A percentile compares a stretch with the other conserved stretches of the same genome.
These are phyloP conservation scores for Podosphaera leucotricha DNA, from an alignment of 2,329 filamentous ascomycete species.

Conservation along the genomic window DNA sequence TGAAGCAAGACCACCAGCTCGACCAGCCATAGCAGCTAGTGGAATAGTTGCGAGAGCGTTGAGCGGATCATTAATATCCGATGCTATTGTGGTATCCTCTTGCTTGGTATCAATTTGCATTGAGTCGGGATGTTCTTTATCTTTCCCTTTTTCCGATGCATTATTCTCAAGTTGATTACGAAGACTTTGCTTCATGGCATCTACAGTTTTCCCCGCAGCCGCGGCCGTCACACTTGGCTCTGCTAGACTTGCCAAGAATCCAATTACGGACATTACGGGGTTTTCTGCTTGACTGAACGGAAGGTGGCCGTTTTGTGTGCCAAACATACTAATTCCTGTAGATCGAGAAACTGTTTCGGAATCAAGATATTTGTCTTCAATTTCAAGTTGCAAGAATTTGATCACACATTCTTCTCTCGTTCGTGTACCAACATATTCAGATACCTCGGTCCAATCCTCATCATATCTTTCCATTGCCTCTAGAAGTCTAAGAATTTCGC, in stretches of 20 bases:
- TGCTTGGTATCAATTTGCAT: slow-evolving; percentile 42
- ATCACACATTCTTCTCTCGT: slow-evolving; percentile 91
- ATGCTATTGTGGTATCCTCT: slow-evolving; percentile 23
- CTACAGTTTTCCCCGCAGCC: slow-evolving; percentile 68
- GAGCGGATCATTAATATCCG: slow-evolving; percentile 23
- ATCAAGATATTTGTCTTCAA: slow-evolving; percentile 91
- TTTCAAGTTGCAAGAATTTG: slow-evolving; percentile 88
- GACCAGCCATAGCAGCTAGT: slow-evolving; percentile 64
- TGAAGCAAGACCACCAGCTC: slow-evolving; percentile 69
- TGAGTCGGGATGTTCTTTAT: slow-evolving; percentile 27
- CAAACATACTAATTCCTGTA: slow-evolving; percentile 39
- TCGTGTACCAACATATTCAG: slow-evolving; percentile 75
- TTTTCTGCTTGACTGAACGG: slow-evolving; percentile 89
- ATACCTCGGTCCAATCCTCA: slow-evolving; percentile 84
- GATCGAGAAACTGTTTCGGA: slow-evolving; percentile 36
- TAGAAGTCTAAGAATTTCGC: slow-evolving; percentile 67
- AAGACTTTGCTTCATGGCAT: slow-evolving; percentile 61
- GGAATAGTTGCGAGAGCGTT: slow-evolving; percentile 49
- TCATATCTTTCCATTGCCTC: slow-evolving; percentile 85
- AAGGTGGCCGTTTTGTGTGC: slow-evolving; percentile 52
- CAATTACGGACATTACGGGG: slow-evolving; percentile 86
- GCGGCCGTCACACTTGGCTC: slow-evolving; percentile 79
- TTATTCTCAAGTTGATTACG: slow-evolving; percentile 52
- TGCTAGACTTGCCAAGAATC: slow-evolving; percentile 75
- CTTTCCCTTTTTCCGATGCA: slow-evolving; percentile 30